These are phyloP conservation scores for Exserohilum rostratum DNA, from an alignment of 2,329 filamentous ascomycete genomes.

Conservation along the genomic window DNA sequence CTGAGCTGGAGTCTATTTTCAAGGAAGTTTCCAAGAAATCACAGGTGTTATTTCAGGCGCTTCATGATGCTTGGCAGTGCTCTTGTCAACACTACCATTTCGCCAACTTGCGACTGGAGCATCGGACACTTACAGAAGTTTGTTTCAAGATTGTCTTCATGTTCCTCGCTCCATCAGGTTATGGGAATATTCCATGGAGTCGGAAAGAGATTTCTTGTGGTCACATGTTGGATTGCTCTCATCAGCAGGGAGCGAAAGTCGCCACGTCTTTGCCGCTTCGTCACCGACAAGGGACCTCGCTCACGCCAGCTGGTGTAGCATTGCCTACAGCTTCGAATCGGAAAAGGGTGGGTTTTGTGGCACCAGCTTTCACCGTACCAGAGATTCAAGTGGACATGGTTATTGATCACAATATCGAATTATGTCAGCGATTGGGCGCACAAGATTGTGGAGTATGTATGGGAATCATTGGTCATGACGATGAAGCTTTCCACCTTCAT, in stretches of 20 bases:
- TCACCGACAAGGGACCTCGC: background rate
- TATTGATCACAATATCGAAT: background rate
- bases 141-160: slow-evolving; percentile 28
- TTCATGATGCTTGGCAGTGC: slow-evolving; percentile 28
- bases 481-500: background rate
- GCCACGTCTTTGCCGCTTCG: background rate
- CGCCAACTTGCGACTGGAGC: slow-evolving; percentile 28
- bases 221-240: background rate
- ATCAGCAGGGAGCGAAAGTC: background rate
- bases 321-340: background rate
- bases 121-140: slow-evolving; percentile 23
- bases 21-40: slow-evolving; percentile 21
- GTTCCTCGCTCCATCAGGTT: background rate
- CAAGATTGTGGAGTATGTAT: background rate
- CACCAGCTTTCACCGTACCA: background rate
- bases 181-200: background rate
- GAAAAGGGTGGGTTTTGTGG: background rate
- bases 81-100: slow-evolving; percentile 28
- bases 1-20: slow-evolving; percentile 13
- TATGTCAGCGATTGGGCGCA: background rate
- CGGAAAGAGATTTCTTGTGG: background rate
- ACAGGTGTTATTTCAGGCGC: slow-evolving; percentile 20
- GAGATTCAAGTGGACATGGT: background rate
- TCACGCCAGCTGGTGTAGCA: background rate
- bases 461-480: background rate